Percentiles rank a stretch among this genome's conserved stretches.
Conservation (phyloP, 1,284 basidiomycete species). For the Ganoderma meredithae region DNA sequence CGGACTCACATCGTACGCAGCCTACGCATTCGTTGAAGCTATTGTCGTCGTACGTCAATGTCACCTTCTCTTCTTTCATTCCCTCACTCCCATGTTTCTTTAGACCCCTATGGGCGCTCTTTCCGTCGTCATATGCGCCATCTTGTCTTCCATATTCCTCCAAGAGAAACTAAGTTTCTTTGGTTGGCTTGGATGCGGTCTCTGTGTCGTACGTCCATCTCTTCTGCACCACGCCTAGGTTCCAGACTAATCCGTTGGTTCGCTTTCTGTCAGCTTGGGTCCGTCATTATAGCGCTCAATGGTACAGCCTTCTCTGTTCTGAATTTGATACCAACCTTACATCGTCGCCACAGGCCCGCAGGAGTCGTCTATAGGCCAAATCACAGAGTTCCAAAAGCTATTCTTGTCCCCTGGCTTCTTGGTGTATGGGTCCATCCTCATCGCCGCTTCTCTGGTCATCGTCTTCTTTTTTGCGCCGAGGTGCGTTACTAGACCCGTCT, state of each 20-base stretch:
- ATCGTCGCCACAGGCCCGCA: slow-evolving; percentile 66
- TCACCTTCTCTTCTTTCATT: not conserved
- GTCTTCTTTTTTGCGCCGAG: slow-evolving; percentile 84
- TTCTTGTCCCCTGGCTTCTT: slow-evolving; percentile 92
- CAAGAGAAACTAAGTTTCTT: slow-evolving; percentile 93
- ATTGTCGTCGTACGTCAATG: slow-evolving; percentile 78
- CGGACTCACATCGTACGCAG: slow-evolving; percentile 46
- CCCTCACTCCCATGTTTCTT: slow-evolving; percentile 7
- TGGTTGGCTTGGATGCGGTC: slow-evolving; percentile 91
- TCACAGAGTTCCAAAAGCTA: slow-evolving; percentile 79
- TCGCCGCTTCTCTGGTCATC: slow-evolving; percentile 68
- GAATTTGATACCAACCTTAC: slow-evolving; percentile 12
- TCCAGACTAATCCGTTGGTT: not conserved
- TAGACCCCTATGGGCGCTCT: slow-evolving; percentile 96
- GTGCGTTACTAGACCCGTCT: slow-evolving; percentile 44
- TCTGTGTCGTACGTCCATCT: slow-evolving; percentile 74
- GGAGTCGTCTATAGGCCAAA: slow-evolving; percentile 83
- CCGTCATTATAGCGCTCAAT: slow-evolving; percentile 84
- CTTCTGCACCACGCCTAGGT: not conserved
- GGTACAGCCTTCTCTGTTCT: slow-evolving; percentile 47
- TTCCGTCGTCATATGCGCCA: slow-evolving; percentile 95
- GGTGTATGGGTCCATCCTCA: slow-evolving; percentile 73
- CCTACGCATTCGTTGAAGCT: slow-evolving; percentile 91
- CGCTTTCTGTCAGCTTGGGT: slow-evolving; percentile 71
- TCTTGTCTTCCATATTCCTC: slow-evolving; percentile 92